These are phyloP conservation scores for Suillus americanus DNA, from an alignment of 768 basidiomycete genomes.

Conservation along the genomic window DNA sequence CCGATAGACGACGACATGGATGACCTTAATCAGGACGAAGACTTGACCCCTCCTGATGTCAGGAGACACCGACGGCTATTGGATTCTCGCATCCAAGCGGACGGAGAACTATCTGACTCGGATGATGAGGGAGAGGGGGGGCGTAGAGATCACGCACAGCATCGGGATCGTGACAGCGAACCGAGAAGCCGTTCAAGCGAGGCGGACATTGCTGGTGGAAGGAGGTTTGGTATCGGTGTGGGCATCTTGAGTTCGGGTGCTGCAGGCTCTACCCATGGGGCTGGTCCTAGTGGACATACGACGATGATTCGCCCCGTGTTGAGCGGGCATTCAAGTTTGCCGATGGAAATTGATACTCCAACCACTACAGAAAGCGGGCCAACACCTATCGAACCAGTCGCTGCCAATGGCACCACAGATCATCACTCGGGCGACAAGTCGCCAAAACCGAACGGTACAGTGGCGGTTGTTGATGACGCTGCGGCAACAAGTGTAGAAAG, in stretches of 20 bases:
- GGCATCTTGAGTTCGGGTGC: constrained; percentile 70
- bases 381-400: constrained; percentile 14
- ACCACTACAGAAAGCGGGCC: constrained; percentile 21
- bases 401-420: constrained; percentile 11
- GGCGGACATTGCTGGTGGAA: constrained; percentile 41
- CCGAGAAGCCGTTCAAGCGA: constrained; percentile 43
- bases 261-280: constrained; percentile 60
- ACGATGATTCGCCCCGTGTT: constrained; percentile 37
- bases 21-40: constrained; percentile 80
- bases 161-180: constrained; percentile 49
- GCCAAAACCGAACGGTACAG: constrained; percentile 17
- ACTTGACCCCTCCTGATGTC: constrained; percentile 73
- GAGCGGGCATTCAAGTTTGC: constrained; percentile 22
- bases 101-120: constrained; percentile 92
- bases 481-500: constrained; percentile 11
- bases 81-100: constrained; percentile 79
- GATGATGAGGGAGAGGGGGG: constrained; percentile 96
- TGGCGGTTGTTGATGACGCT: constrained; percentile 24
- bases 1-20: constrained; percentile 86
- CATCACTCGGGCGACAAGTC: constrained; percentile 17
- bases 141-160: constrained; percentile 63
- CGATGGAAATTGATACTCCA: constrained; percentile 32
- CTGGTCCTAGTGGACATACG: constrained; percentile 72
- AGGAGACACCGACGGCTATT: constrained; percentile 75
- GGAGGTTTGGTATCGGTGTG: constrained; percentile 64